Evolutionary conservation across 495 filamentous ascomycete species (phyloP).

Genomic region (Penicillium malachiteum): DNA sequence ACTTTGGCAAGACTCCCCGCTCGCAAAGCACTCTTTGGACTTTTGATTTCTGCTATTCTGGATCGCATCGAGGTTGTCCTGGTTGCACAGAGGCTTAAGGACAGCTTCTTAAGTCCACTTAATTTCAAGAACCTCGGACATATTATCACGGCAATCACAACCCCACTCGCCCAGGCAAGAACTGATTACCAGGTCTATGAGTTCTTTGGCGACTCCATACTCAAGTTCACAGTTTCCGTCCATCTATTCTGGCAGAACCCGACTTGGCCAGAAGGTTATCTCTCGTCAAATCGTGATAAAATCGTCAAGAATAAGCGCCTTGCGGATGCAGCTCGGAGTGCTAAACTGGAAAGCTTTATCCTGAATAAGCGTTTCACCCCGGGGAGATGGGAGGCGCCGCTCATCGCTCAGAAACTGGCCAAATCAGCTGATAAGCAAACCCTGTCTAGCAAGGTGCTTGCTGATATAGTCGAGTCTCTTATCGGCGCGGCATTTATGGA

Average conservation of each 20-base stretch:
- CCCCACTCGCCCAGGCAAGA: conserved; percentile 57
- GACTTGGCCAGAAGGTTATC: conserved; percentile 74
- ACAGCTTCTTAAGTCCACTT: conserved; percentile 56
- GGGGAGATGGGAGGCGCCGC: conserved; percentile 67
- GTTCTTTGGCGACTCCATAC: conserved; percentile 81
- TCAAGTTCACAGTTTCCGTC: conserved; percentile 74
- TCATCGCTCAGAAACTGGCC: conserved; percentile 47
- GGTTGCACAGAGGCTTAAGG: conserved; percentile 61
- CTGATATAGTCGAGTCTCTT: conserved; percentile 86
- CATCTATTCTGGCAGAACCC: conserved; percentile 65
- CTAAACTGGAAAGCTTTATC: conserved; percentile 72
- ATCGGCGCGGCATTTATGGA: conserved; percentile 76
- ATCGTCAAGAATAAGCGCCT: conserved; percentile 74
- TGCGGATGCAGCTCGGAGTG: conserved; percentile 58
- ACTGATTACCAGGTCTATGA: conserved; percentile 85
- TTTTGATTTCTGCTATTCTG: conserved; percentile 73
- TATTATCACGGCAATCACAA: conserved; percentile 70
- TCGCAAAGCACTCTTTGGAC: conserved; percentile 60
- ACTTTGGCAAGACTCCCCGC: conserved; percentile 59
- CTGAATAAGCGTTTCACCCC: conserved; percentile 65
- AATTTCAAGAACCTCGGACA: conserved; percentile 54
- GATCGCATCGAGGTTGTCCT: conserved; percentile 64
- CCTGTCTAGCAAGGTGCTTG: conserved; percentile 76
- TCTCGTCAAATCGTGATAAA: conserved; percentile 65
- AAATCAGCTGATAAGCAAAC: conserved; percentile 25